phyloP scores from a whole-genome alignment of 768 basidiomycete species.

The Dioszegia aurantiaca region DNA sequence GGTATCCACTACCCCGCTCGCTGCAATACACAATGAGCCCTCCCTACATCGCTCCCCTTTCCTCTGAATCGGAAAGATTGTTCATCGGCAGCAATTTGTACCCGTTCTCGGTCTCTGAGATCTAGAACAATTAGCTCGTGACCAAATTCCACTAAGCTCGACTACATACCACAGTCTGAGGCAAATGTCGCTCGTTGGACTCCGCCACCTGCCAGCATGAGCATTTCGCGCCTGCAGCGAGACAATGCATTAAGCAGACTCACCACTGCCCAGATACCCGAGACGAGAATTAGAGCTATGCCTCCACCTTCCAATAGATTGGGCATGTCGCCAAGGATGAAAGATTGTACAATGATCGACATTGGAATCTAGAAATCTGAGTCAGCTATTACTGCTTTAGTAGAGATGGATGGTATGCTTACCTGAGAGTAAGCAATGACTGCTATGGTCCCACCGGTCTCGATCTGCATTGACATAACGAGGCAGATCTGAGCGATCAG shows the following conservation, averaged over 20 bases:
- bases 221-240: too few species aligned
- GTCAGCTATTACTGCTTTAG: neutral
- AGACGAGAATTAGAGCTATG: neutral
- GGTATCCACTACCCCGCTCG: too few species aligned
- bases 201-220: too few species aligned
- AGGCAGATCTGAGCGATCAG: neutral
- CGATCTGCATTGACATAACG: slow-evolving; percentile 1
- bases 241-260: neutral
- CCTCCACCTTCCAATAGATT: neutral
- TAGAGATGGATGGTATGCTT: neutral
- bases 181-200: too few species aligned
- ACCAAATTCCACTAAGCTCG: too few species aligned
- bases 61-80: too few species aligned
- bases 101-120: too few species aligned
- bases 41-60: too few species aligned
- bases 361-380: neutral
- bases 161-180: too few species aligned
- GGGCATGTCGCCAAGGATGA: neutral
- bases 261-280: neutral
- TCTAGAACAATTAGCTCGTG: too few species aligned
- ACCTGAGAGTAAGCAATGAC: neutral
- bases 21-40: too few species aligned
- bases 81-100: too few species aligned
- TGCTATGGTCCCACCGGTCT: neutral
- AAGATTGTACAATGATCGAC: neutral